A percentile compares a stretch with the other conserved stretches of the same genome.
Conservation (phyloP, 345 rosid species). For the Erucastrum elatum region DNA sequence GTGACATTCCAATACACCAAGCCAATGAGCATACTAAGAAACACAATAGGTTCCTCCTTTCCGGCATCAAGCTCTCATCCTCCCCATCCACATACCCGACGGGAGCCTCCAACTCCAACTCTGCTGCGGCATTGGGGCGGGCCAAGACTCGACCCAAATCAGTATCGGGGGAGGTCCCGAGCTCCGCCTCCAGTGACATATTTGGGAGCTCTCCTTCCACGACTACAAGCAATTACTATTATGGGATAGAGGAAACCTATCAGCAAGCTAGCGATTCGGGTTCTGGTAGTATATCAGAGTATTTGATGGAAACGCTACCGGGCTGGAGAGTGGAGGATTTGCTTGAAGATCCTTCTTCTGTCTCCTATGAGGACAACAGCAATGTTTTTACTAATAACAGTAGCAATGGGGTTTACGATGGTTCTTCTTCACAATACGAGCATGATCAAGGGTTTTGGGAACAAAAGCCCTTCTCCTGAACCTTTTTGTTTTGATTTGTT, state of each 20-base stretch:
- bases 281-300: constrained; percentile 63
- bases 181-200: constrained; percentile 36
- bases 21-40: constrained; percentile 67
- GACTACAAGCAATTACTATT: constrained; percentile 25
- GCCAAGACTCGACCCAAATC: constrained; percentile 30
- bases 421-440: constrained; percentile 33
- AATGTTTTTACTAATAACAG: not conserved
- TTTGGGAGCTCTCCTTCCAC: constrained; percentile 39
- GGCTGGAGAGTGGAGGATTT: constrained; percentile 87
- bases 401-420: constrained; percentile 31
- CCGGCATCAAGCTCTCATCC: constrained; percentile 66
- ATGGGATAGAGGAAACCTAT: constrained; percentile 31
- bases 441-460: no score
- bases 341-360: constrained; percentile 61
- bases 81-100: constrained; percentile 40
- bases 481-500: not conserved
- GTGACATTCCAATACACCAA: constrained; percentile 69
- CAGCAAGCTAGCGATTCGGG: constrained; percentile 38
- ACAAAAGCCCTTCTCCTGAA: not conserved
- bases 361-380: constrained; percentile 17
- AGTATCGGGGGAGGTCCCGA: constrained; percentile 27
- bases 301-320: constrained; percentile 67
- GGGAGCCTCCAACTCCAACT: constrained; percentile 39
- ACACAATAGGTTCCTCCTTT: constrained; percentile 78
- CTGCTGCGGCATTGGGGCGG: constrained; percentile 3